These are phyloP conservation scores for Schizosaccharomyces osmophilus DNA, from an alignment of 805 yeast genomes.

Conservation along the genomic window DNA sequence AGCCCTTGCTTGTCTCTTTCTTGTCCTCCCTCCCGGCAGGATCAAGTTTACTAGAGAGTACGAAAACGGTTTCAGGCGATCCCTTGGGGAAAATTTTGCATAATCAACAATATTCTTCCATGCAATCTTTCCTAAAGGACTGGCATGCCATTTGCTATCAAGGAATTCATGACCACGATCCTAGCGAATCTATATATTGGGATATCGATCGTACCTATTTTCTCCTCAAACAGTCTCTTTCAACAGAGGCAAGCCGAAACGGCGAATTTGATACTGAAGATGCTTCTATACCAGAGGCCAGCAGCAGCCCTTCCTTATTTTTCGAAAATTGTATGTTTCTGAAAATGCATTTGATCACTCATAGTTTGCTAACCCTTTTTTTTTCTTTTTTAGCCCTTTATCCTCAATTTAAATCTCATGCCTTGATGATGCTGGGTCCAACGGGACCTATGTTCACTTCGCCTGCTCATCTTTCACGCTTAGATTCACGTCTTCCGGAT, in stretches of 20 bases:
- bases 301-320: neutral
- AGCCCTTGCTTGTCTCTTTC: too few relatives aligned
- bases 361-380: neutral
- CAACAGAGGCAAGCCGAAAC: neutral
- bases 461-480: neutral
- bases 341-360: neutral
- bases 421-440: neutral
- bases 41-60: too few relatives aligned
- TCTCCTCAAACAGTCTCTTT: neutral
- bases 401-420: neutral
- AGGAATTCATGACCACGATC: neutral
- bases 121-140: too few relatives aligned
- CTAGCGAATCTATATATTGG: neutral
- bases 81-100: too few relatives aligned
- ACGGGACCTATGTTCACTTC: neutral
- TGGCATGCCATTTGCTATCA: too few relatives aligned
- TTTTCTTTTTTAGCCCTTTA: neutral
- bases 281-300: neutral
- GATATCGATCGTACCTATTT: neutral
- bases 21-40: too few relatives aligned
- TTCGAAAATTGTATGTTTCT: neutral
- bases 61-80: too few relatives aligned
- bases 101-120: too few relatives aligned
- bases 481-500: neutral
- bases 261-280: neutral